Conservation (phyloP, 1,139 yeast species). For the Geotrichum citri-aurantii region DNA sequence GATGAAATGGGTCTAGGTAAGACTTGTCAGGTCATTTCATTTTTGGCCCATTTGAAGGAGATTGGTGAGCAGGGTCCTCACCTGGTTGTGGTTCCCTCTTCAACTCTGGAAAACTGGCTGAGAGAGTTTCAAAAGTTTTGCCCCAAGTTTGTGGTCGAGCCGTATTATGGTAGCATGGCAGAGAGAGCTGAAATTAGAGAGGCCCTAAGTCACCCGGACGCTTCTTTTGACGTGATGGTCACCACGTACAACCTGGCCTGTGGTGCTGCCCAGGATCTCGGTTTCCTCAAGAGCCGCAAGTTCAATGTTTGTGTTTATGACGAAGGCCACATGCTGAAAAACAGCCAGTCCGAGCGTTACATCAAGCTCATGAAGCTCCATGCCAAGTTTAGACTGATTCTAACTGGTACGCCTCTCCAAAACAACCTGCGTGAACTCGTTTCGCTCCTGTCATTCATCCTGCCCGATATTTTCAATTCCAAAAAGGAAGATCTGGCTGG, state of each 20-base stretch:
- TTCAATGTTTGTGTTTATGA: slow-evolving; percentile 91
- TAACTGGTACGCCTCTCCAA: slow-evolving; percentile 97
- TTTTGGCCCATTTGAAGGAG: slow-evolving; percentile 76
- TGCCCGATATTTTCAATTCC: slow-evolving; percentile 76
- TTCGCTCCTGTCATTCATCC: slow-evolving; percentile 80
- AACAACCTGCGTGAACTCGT: slow-evolving; percentile 86
- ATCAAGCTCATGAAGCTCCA: slow-evolving; percentile 73
- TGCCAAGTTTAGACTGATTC: slow-evolving; percentile 72
- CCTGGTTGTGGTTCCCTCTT: slow-evolving; percentile 82
- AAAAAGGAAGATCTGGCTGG: slow-evolving; percentile 77
- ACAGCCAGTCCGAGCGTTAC: slow-evolving; percentile 83
- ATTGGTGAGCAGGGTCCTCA: slow-evolving; percentile 61
- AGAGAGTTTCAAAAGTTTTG: slow-evolving; percentile 89
- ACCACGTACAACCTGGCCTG: slow-evolving; percentile 92
- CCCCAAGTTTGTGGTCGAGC: slow-evolving; percentile 73
- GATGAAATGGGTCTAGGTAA: slow-evolving; percentile 99
- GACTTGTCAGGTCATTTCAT: slow-evolving; percentile 94
- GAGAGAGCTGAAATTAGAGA: slow-evolving; percentile 84
- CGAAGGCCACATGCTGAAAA: slow-evolving; percentile 95
- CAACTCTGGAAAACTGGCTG: slow-evolving; percentile 95
- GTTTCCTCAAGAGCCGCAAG: slow-evolving; percentile 63
- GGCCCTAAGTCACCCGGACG: slow-evolving; percentile 39
- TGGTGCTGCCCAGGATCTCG: slow-evolving; percentile 75
- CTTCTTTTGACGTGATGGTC: slow-evolving; percentile 82
- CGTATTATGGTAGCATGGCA: slow-evolving; percentile 81